A percentile compares a stretch with the other conserved stretches of the same genome.
Conservation (phyloP, 306 rosid genomes). For the Sesbania bispinosa region DNA sequence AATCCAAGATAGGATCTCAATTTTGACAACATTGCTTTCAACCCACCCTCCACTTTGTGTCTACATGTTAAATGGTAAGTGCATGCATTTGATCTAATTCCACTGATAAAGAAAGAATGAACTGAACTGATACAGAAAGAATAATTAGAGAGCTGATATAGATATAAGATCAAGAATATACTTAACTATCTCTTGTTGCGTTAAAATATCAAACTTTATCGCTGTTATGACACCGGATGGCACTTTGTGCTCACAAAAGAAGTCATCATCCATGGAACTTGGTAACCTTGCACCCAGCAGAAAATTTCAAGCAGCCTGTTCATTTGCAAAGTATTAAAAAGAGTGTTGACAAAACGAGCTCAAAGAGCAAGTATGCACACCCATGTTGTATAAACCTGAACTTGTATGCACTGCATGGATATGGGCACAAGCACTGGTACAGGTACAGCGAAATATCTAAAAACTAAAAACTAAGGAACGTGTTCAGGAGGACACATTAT, state of each 20-base stretch:
- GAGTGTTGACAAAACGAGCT: conserved; percentile 14
- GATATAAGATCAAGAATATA: conserved; percentile 22
- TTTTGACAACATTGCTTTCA: too few species aligned
- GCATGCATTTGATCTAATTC: not conserved
- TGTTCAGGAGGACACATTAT: not conserved
- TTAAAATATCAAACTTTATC: conserved; percentile 45
- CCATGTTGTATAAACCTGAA: conserved; percentile 1
- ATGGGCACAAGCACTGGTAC: not conserved
- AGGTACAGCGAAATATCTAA: not conserved
- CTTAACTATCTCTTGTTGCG: conserved; percentile 59
- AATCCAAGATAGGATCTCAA: too few species aligned
- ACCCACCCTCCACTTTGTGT: conserved; percentile 14
- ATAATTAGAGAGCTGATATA: not conserved
- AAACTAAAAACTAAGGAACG: not conserved
- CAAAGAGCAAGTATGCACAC: conserved; percentile 1
- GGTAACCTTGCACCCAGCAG: conserved; percentile 25
- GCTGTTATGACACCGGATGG: conserved; percentile 44
- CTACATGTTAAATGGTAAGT: not conserved
- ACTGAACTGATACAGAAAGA: not conserved
- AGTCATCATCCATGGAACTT: conserved; percentile 57
- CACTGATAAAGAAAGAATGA: not conserved
- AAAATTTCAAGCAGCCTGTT: conserved; percentile 40
- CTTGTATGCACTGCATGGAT: conserved; percentile 1
- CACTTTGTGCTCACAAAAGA: conserved; percentile 28
- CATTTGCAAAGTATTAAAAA: conserved; percentile 24